Evolutionary conservation across 176 grass and related monocot genomes (phyloP).

Genomic region (Triticum dicoccoides): DNA sequence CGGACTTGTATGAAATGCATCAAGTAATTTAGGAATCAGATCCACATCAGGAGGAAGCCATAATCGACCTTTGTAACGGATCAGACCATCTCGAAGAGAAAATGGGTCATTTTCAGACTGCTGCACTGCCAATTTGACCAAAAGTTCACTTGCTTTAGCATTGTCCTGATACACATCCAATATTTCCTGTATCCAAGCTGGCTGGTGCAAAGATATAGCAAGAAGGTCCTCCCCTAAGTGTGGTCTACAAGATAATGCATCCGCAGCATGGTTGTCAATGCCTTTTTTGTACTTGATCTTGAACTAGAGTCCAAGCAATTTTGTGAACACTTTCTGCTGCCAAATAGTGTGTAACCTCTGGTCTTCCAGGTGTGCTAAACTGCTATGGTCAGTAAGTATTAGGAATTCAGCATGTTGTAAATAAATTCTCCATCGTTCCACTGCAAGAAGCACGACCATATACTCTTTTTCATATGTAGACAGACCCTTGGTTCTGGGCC

Average conservation of each 20-base stretch:
- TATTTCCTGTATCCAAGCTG: no score
- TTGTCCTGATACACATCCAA: no score
- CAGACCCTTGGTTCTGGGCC: neutral
- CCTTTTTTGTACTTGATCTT: neutral
- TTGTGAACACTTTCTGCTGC: neutral
- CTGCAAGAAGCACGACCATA: neutral
- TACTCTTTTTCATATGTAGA: neutral
- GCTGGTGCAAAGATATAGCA: no score
- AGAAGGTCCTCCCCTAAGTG: no score
- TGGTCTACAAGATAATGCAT: neutral
- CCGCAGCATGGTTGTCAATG: neutral
- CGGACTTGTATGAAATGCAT: neutral
- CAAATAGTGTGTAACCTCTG: neutral
- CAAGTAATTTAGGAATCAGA: neutral
- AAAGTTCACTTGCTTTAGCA: no score
- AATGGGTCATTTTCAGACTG: neutral
- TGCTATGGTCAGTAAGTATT: neutral
- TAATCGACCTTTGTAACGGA: neutral
- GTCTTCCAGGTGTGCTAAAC: neutral
- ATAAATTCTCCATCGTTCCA: neutral
- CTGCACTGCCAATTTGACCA: fast-evolving
- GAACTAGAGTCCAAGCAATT: neutral
- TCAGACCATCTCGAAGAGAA: neutral
- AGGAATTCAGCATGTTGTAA: neutral
- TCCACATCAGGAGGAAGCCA: neutral